Base-by-base conservation (phyloP, 768 basidiomycete genomes). In the Tricholoma bakamatsutake region DNA sequence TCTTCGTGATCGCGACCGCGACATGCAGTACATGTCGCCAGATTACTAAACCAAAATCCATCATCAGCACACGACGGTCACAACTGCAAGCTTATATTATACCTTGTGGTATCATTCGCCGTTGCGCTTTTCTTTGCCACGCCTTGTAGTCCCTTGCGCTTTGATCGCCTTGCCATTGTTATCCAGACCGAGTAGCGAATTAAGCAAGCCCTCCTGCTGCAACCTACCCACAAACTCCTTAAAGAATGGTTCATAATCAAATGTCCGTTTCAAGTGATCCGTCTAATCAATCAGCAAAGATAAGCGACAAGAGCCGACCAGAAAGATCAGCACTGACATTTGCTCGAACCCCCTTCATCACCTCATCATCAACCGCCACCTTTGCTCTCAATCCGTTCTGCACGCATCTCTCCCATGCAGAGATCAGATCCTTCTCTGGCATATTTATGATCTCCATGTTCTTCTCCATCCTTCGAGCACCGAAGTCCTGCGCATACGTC, bases 171-270 rank as follows among this genome's bases (percentile, higher is more conserved):
- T 66, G 13, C 69, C 72, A 18, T 71, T 63, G 11, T 69, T 66
- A 40, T 74, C 72, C 8, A 69, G 61, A 52, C 73, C 72, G 2
- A 83, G 69, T 17, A 79, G 61, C 1, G 72, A 60, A 37, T 77
- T 71, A 28, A 85, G 64, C 17, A 80, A 56, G 0, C 80, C 81
- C 57, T 81, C 80, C 1, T 67, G 55, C 39, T 81, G 74, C 59
- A 83, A 56, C 2, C 66, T 62, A 12, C 60, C 67, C 7, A 81
- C 58, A 57, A 79, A 83, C 34, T 69, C 72, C n/a, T 66, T 67
- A 30, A 84, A 67, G 66, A 86, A 84, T 0, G 81, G 82, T 61
- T 83, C 82, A 59, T 84, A 86, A 66, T 86, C 82, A 59, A 78
- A 80, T 9, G 82, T 84, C 12, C 84, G 69, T 51, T 80, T 82